Evolutionary conservation across 139 green algal species (phyloP).

Genomic region (Micractinium conductrix): DNA sequence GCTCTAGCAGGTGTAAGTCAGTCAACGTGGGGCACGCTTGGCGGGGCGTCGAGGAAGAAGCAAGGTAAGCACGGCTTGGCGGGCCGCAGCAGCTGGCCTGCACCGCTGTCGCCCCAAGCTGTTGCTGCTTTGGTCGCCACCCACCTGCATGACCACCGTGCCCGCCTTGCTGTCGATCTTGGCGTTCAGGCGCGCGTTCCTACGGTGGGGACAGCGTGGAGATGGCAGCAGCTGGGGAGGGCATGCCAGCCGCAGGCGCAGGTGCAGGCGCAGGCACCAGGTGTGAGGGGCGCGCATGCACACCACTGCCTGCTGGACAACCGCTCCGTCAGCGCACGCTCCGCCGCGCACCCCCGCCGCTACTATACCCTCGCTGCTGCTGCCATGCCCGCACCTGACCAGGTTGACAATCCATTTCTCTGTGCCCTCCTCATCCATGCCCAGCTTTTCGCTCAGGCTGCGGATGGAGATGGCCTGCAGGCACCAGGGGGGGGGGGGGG

Average conservation of each 20-base stretch:
- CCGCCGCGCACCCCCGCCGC: no score
- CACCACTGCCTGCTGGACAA: no score
- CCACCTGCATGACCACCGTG: constrained; percentile 92
- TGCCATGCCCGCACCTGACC: constrained; percentile 62
- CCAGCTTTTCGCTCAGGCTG: constrained; percentile 87
- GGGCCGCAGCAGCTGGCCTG: background rate
- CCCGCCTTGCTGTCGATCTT: constrained; percentile 95
- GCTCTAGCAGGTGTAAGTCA: background rate
- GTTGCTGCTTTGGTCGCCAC: background rate
- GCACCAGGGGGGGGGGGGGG: background rate
- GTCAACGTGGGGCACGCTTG: no score
- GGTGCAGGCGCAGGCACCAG: no score
- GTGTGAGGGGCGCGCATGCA: background rate
- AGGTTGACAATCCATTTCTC: constrained; percentile 98
- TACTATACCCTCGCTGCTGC: constrained; percentile 37
- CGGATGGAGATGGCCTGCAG: constrained; percentile 85
- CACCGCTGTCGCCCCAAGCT: background rate
- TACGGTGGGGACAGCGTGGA: constrained; percentile 44
- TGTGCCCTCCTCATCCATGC: constrained; percentile 82
- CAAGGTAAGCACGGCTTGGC: no score
- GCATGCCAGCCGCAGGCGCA: no score
- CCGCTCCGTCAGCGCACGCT: no score
- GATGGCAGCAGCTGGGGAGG: background rate
- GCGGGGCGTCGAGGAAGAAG: no score
- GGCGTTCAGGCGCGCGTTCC: constrained; percentile 92